Conservation (phyloP, 192 early-diverging fungal genomes). For the Pecoramyces ruminantium region DNA sequence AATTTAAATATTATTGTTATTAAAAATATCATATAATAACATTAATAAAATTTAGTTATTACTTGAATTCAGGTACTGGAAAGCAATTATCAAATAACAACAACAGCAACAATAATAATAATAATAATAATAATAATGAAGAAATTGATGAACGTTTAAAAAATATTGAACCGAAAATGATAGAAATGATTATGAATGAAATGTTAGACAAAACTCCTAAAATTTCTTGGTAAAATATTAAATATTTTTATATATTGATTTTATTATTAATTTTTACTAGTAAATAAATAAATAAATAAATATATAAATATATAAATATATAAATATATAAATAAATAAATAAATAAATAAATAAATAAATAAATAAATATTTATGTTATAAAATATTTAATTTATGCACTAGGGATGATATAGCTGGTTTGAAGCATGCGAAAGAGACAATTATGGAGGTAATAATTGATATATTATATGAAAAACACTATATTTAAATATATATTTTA, state of each 20-base stretch:
- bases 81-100: neutral
- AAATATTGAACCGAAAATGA: slow-evolving; percentile 75
- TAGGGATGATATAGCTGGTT: slow-evolving; percentile 2
- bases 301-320: no score
- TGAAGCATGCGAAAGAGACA: neutral
- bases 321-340: no score
- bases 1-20: no score
- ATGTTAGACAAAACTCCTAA: slow-evolving; percentile 7
- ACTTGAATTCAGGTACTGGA: neutral
- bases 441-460: slow-evolving; percentile 1
- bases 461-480: no score
- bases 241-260: no score
- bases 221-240: neutral
- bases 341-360: no score
- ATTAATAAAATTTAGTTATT: neutral
- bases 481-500: no score
- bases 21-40: neutral
- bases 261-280: no score
- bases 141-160: slow-evolving; percentile 50
- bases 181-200: slow-evolving; percentile 79
- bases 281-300: no score
- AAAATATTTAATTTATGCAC: no score
- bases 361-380: neutral
- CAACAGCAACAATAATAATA: neutral
- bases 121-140: slow-evolving; percentile 3